Percentiles rank a stretch among this genome's conserved stretches.
Evolutionary conservation across 1,284 basidiomycete species (phyloP).

Genomic region (Golubevia pallescens): DNA sequence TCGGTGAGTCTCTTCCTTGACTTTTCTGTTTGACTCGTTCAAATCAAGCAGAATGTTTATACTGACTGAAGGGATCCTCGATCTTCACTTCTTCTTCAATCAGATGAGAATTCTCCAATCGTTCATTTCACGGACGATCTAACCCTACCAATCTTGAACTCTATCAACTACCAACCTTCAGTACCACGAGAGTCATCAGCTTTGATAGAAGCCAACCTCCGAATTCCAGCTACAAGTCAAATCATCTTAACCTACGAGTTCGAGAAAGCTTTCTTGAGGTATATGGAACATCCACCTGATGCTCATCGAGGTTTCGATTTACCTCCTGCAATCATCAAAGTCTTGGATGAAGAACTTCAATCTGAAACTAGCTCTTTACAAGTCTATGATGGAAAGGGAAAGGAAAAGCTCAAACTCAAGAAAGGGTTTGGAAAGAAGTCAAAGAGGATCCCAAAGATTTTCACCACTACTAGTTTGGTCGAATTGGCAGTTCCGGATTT

Average conservation of each 20-base stretch:
- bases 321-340: slow-evolving; percentile 71
- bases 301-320: slow-evolving; percentile 93
- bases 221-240: neutral
- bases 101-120: slow-evolving; percentile 16
- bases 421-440: too few species aligned
- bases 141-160: slow-evolving; percentile 19
- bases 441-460: slow-evolving; percentile 67
- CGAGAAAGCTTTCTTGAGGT: slow-evolving; percentile 83
- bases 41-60: too few species aligned
- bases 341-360: slow-evolving; percentile 49
- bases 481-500: slow-evolving; percentile 96
- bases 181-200: slow-evolving; percentile 18
- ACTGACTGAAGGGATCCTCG: too few species aligned
- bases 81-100: too few species aligned
- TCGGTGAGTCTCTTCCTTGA: slow-evolving; percentile 65
- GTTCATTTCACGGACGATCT: slow-evolving; percentile 35
- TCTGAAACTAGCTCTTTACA: too few species aligned
- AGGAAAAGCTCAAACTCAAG: too few species aligned
- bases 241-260: slow-evolving; percentile 73
- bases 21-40: too few species aligned
- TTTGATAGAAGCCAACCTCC: slow-evolving; percentile 72
- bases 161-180: slow-evolving; percentile 31
- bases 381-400: too few species aligned
- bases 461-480: slow-evolving; percentile 80
- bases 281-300: slow-evolving; percentile 94